These are phyloP conservation scores for Aureobasidium leucospermi DNA, from an alignment of 2,329 filamentous ascomycete genomes.

Conservation along the genomic window DNA sequence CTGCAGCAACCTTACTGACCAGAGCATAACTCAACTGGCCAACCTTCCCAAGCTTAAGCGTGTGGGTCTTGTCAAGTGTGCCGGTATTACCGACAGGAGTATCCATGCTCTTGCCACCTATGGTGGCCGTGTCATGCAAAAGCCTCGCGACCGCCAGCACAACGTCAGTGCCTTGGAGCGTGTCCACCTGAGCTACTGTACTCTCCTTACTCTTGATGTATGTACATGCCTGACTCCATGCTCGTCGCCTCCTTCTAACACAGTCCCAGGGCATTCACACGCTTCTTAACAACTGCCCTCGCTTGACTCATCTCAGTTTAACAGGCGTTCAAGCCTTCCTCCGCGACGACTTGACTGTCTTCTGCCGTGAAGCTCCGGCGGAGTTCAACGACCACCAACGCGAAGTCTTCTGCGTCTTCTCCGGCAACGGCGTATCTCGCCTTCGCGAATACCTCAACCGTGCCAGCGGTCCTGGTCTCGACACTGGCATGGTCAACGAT, in stretches of 20 bases:
- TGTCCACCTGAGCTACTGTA: conserved; percentile 94
- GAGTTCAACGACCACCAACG: conserved; percentile 96
- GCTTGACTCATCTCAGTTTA: conserved; percentile 86
- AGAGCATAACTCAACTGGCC: conserved; percentile 76
- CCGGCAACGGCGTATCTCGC: conserved; percentile 69
- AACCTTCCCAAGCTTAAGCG: conserved; percentile 86
- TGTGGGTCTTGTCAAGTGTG: conserved; percentile 92
- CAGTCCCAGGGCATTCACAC: conserved; percentile 70
- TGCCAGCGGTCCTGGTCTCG: conserved; percentile 7
- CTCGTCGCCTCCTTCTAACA: conserved; percentile 24
- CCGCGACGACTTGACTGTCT: conserved; percentile 72
- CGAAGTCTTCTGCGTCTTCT: conserved; percentile 96
- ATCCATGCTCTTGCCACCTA: conserved; percentile 71
- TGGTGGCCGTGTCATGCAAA: conserved; percentile 21
- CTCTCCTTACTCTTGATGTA: conserved; percentile 73
- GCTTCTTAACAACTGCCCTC: conserved; percentile 82
- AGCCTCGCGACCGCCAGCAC: conserved; percentile 23
- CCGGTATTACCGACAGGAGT: conserved; percentile 79
- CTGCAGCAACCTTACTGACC: conserved; percentile 80
- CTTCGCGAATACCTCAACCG: conserved; percentile 72
- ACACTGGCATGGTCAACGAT: conserved; percentile 8
- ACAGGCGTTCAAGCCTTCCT: conserved; percentile 91
- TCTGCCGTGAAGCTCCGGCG: conserved; percentile 78
- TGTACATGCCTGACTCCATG: conserved; percentile 26
- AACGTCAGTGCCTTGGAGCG: conserved; percentile 69